Conservation (phyloP, 2,329 filamentous ascomycete species). For the Penicillium glabrum region DNA sequence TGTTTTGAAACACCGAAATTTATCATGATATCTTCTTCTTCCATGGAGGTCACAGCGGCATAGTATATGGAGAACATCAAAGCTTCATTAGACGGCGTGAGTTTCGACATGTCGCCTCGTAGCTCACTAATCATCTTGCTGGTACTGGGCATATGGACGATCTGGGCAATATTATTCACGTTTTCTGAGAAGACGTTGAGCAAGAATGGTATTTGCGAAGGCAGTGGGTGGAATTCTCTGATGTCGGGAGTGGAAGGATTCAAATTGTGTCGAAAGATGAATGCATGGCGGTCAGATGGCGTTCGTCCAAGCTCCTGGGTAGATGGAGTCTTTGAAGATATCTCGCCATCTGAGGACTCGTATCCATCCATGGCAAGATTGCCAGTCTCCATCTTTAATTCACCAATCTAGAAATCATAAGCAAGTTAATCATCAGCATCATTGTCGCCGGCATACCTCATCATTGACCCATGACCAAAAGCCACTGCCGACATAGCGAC, state of each 20-base stretch:
- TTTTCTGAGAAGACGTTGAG: constrained; percentile 54
- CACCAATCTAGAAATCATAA: constrained; percentile 15
- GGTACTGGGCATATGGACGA: constrained; percentile 33
- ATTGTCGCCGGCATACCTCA: constrained; percentile 44
- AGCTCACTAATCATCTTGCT: constrained; percentile 32
- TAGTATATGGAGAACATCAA: constrained; percentile 61
- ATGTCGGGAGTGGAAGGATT: constrained; percentile 29
- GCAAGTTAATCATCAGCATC: not conserved
- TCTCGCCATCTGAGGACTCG: constrained; percentile 36
- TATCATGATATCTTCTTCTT: constrained; percentile 51
- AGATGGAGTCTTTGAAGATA: constrained; percentile 21
- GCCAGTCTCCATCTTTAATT: constrained; percentile 20
- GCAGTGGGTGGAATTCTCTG: constrained; percentile 50
- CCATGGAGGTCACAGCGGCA: constrained; percentile 56
- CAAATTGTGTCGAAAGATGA: constrained; percentile 52
- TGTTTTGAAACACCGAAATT: constrained; percentile 21
- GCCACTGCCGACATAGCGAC: constrained; percentile 52
- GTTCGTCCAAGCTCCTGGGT: constrained; percentile 43
- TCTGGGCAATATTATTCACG: constrained; percentile 44
- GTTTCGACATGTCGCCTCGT: constrained; percentile 30
- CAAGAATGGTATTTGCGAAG: constrained; percentile 57
- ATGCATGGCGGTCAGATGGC: constrained; percentile 50
- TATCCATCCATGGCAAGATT: constrained; percentile 34
- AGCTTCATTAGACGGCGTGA: constrained; percentile 51
- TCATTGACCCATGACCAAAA: constrained; percentile 60